Evolutionary conservation across 2,329 filamentous ascomycete genomes (phyloP), one percentile per base, ranked within the genome.

Genomic region (Alternaria sp.): DNA sequence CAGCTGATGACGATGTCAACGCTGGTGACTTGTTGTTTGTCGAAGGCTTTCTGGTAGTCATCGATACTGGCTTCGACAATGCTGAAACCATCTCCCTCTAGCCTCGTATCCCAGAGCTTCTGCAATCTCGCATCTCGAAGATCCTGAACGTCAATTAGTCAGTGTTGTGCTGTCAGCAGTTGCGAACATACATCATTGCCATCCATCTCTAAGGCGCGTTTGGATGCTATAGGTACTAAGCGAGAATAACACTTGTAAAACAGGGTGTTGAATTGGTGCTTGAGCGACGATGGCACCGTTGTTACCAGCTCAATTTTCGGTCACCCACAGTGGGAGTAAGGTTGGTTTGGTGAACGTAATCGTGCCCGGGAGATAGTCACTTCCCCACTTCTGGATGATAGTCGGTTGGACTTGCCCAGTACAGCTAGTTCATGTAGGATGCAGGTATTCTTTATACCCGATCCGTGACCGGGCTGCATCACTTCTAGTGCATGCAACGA

Each of bases 31-130:
- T 63, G 57, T 32, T 81, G 79, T 5, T 72, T 68, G 14, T 71
- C 64, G 11, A 86, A 77, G 20, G 82, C 83, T 43, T 73, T 46
- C 48, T 78, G 73, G 1, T 85, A 78, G 32, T 83, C 79, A 5
- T 74, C 68, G 48, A 85, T 83, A 57, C 73, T 81, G 38, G 83
- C 81, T 65, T 85, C 83, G n/a, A 85, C 77, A 26, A 85, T 75
- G 56, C 74, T 64, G 41, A 76, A 67, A 7, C 18, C 26, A 11
- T 18, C n/a, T 1, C 0, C n/a, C 16, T 47, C 3, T 20, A 24
- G 9, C 5, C 26, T n/a, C 28, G 18, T 39, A 20, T 18, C 7
- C 18, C 12, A n/a, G 14, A 34, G 11, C 5, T 52, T 18, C 48
- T 44, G n/a, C 5, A 24, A 5, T n/a, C 22, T 47, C 38, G 38